A percentile compares a stretch with the other conserved stretches of the same genome.
Conservation (phyloP, 768 basidiomycete species). For the Rickenella mellea region DNA sequence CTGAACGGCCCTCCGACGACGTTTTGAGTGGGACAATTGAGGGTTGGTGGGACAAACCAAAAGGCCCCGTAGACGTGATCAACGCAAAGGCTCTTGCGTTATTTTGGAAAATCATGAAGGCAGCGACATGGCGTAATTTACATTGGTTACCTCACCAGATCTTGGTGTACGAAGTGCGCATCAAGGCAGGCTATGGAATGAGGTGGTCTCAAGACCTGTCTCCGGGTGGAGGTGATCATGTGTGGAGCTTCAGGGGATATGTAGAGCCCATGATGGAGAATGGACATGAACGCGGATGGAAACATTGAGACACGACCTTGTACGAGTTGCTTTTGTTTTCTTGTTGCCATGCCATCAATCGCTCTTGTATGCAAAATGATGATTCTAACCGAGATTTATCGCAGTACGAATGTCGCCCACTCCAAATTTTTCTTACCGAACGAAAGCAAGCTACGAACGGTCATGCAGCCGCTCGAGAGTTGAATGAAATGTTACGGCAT, state of each 20-base stretch:
- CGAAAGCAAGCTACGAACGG: too few relatives aligned
- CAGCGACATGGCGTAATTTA: conserved; percentile 51
- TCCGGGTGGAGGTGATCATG: conserved; percentile 4
- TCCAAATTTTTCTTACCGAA: too few relatives aligned
- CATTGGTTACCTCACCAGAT: conserved; percentile 59
- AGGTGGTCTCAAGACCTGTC: conserved; percentile 48
- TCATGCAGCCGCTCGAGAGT: too few relatives aligned
- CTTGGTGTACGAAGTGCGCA: conserved; percentile 52
- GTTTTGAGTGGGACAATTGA: conserved; percentile 10
- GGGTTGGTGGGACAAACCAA: conserved; percentile 55
- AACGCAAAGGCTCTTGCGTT: conserved; percentile 42
- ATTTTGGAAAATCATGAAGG: conserved; percentile 44
- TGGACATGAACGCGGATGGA: conserved; percentile 56
- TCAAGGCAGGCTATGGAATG: conserved; percentile 57
- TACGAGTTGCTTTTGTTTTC: too few relatives aligned
- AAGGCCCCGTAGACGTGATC: conserved; percentile 40
- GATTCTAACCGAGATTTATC: too few relatives aligned
- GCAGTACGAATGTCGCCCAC: too few relatives aligned
- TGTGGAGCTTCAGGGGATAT: conserved; percentile 54
- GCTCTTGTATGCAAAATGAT: too few relatives aligned
- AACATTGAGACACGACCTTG: too few relatives aligned
- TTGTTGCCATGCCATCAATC: too few relatives aligned
- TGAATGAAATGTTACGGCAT: too few relatives aligned
- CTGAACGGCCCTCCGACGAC: conserved; percentile 15
- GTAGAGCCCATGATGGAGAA: conserved; percentile 62